These are phyloP conservation scores for Penicillium nucicola DNA, from an alignment of 495 filamentous ascomycete genomes.

Conservation along the genomic window DNA sequence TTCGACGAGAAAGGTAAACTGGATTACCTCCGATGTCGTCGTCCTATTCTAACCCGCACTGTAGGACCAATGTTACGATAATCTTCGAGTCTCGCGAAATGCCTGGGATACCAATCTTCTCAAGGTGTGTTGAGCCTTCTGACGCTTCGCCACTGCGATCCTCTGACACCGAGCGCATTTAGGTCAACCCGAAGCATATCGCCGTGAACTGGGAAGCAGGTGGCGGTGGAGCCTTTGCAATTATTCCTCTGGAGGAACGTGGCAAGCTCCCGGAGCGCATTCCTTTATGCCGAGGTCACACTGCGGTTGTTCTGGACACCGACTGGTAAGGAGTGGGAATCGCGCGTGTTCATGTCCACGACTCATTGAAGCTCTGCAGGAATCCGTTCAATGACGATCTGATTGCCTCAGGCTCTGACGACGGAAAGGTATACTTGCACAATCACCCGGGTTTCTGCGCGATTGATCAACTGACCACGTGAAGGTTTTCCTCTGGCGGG, in stretches of 20 bases:
- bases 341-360: not conserved
- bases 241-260: conserved; percentile 85
- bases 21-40: not conserved
- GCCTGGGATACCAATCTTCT: conserved; percentile 98
- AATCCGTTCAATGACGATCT: conserved; percentile 92
- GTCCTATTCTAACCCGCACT: conserved; percentile 9
- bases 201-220: conserved; percentile 98
- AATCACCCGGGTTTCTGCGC: not conserved
- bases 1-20: conserved; percentile 77
- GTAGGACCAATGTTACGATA: conserved; percentile 93
- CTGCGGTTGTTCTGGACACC: conserved; percentile 91
- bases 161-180: conserved; percentile 24
- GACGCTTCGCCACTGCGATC: conserved; percentile 19
- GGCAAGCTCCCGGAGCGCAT: conserved; percentile 90
- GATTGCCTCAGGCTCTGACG: conserved; percentile 91
- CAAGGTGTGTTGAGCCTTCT: conserved; percentile 59
- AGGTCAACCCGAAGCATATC: conserved; percentile 95
- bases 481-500: conserved; percentile 88
- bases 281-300: conserved; percentile 93
- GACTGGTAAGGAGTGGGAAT: conserved; percentile 70
- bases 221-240: conserved; percentile 94
- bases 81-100: conserved; percentile 90
- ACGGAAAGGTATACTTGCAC: conserved; percentile 69
- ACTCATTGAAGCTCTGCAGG: conserved; percentile 52
- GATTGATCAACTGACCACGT: conserved; percentile 15